These are phyloP conservation scores for Gautieria morchelliformis DNA, from an alignment of 768 basidiomycete species.

Conservation along the genomic window DNA sequence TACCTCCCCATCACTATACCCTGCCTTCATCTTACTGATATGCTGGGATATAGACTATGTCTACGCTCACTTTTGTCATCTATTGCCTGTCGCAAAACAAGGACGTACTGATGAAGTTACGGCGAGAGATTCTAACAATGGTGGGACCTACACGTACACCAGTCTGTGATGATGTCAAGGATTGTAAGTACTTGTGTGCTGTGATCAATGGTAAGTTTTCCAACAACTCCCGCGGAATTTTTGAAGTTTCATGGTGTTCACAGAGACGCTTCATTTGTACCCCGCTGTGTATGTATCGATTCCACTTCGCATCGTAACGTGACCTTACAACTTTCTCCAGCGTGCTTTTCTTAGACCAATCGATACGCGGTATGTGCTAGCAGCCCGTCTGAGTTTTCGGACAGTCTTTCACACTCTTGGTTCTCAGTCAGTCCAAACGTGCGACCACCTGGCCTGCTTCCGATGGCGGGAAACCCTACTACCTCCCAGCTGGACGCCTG, in stretches of 20 bases:
- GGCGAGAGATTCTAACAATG: conserved; percentile 44
- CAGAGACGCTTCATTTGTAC: conserved; percentile 35
- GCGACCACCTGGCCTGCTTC: conserved; percentile 16
- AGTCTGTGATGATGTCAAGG: conserved; percentile 44
- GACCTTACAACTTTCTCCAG: not conserved
- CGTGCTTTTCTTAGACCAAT: conserved; percentile 17
- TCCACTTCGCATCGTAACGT: not conserved
- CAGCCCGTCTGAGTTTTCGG: not conserved
- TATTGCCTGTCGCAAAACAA: conserved; percentile 46
- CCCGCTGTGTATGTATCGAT: conserved; percentile 20
- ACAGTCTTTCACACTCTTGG: not conserved
- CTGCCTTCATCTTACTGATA: not conserved
- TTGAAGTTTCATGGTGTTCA: not conserved
- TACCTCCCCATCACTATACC: conserved; percentile 11
- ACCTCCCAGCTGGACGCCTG: conserved; percentile 20
- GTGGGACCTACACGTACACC: conserved; percentile 42
- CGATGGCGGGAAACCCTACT: conserved; percentile 18
- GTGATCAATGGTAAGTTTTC: conserved; percentile 33
- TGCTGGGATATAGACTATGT: conserved; percentile 19
- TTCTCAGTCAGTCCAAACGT: conserved; percentile 14
- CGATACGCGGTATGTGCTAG: conserved; percentile 22
- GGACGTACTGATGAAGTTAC: conserved; percentile 33
- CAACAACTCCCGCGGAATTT: not conserved
- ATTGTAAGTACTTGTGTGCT: conserved; percentile 56
- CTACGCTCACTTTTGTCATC: conserved; percentile 25